Percentiles rank a stretch among this genome's conserved stretches.
Conservation (phyloP, 371 early-diverging fungal genomes). For the Rhizopus sp. region DNA sequence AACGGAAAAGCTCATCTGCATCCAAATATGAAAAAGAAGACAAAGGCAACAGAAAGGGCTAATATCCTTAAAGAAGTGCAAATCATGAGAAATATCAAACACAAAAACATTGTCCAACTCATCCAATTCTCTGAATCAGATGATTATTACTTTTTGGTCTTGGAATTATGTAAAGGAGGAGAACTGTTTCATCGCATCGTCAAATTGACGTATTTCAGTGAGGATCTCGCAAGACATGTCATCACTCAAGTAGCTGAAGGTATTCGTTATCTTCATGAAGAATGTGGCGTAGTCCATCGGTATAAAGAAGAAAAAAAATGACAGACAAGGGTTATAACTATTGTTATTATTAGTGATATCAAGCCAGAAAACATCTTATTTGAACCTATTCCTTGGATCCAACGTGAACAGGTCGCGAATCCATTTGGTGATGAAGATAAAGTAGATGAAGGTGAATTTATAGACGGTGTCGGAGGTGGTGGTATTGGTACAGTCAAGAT, state of each 20-base stretch:
- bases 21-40: slow-evolving; percentile 45
- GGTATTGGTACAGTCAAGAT: slow-evolving; percentile 71
- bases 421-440: slow-evolving; percentile 35
- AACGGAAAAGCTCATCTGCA: slow-evolving; percentile 36
- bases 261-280: slow-evolving; percentile 87
- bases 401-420: slow-evolving; percentile 16
- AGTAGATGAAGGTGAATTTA: slow-evolving; percentile 59
- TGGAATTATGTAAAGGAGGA: slow-evolving; percentile 86
- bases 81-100: slow-evolving; percentile 81
- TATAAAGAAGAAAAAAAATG: slow-evolving; percentile 10
- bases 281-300: slow-evolving; percentile 89
- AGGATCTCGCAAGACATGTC: slow-evolving; percentile 77
- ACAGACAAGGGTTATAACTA: slow-evolving; percentile 4
- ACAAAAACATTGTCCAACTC: slow-evolving; percentile 80
- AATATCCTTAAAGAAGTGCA: slow-evolving; percentile 86
- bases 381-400: slow-evolving; percentile 54
- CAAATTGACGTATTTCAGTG: slow-evolving; percentile 79
- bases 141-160: slow-evolving; percentile 73
- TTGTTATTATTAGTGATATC: slow-evolving; percentile 70
- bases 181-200: slow-evolving; percentile 88
- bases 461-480: slow-evolving; percentile 61
- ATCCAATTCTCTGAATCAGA: slow-evolving; percentile 68
- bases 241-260: slow-evolving; percentile 90
- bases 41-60: slow-evolving; percentile 54
- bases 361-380: slow-evolving; percentile 89